Conservation (phyloP, 1,284 basidiomycete species). For the Cryptococcus sp. region DNA sequence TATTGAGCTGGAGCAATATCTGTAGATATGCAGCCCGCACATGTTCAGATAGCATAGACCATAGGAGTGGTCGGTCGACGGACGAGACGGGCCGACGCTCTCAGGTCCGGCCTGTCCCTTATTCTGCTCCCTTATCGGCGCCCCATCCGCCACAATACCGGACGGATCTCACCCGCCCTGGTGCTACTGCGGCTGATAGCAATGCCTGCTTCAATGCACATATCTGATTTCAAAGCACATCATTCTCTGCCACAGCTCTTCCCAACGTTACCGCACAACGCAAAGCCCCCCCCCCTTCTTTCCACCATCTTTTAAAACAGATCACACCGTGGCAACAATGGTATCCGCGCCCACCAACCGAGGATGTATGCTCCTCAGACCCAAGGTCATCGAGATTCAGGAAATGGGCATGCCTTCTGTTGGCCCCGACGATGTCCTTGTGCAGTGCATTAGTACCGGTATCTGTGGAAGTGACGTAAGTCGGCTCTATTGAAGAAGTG, state of each 20-base stretch:
- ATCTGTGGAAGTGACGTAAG: conserved; percentile 15
- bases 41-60: background rate
- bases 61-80: background rate
- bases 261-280: no score
- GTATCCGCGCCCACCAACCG: conserved; percentile 1
- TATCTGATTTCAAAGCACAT: no score
- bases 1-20: background rate
- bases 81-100: background rate
- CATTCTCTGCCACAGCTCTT: no score
- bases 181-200: no score
- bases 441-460: conserved; percentile 28
- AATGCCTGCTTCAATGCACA: no score
- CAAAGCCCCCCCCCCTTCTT: no score
- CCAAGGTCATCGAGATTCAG: conserved; percentile 14
- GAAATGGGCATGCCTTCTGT: conserved; percentile 17
- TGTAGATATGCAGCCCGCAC: no score
- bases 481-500: background rate
- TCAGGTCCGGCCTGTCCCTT: background rate
- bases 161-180: conserved; percentile 5
- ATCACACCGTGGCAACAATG: background rate
- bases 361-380: conserved; percentile 12
- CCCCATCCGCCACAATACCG: background rate
- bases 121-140: no score
- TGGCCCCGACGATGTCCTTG: conserved; percentile 17
- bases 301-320: no score